phyloP scores from a whole-genome alignment of 805 yeast species.

The Nakazawaea ambrosiae region DNA sequence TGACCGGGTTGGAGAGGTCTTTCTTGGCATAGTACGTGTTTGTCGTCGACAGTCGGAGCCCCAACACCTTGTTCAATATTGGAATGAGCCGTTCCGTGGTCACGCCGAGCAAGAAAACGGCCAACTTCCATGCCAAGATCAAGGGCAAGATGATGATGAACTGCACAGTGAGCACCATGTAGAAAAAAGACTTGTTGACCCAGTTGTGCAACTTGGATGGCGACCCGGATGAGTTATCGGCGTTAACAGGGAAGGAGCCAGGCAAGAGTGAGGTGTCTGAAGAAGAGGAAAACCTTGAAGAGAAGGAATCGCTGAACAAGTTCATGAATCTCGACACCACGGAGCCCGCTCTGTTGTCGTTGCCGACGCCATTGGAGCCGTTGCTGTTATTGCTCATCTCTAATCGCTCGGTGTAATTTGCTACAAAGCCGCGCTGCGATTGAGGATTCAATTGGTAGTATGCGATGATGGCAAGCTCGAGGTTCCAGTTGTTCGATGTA shows the following conservation, averaged over 20 bases:
- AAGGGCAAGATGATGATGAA: slow-evolving; percentile 20
- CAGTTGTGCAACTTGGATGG: slow-evolving; percentile 17
- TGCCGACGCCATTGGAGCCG: slow-evolving; percentile 3
- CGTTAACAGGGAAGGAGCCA: slow-evolving; percentile 16
- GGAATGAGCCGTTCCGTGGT: slow-evolving; percentile 18
- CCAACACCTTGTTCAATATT: slow-evolving; percentile 16
- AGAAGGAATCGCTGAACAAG: neutral
- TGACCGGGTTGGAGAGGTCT: slow-evolving; percentile 19
- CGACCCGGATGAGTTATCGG: slow-evolving; percentile 13
- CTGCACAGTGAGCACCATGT: slow-evolving; percentile 12
- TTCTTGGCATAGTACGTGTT: slow-evolving; percentile 9
- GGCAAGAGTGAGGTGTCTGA: slow-evolving; percentile 13
- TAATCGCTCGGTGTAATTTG: slow-evolving; percentile 4
- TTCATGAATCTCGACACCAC: slow-evolving; percentile 1
- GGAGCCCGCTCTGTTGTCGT: slow-evolving; percentile 7
- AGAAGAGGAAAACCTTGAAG: too few relatives aligned
- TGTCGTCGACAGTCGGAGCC: slow-evolving; percentile 10
- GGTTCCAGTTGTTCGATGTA: slow-evolving; percentile 19
- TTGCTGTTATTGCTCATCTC: slow-evolving; percentile 2
- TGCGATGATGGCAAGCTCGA: slow-evolving; percentile 19
- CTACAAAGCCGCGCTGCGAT: slow-evolving; percentile 9
- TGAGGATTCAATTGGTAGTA: slow-evolving; percentile 18
- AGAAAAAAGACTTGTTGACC: slow-evolving; percentile 12
- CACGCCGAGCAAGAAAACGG: slow-evolving; percentile 14
- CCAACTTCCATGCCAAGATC: slow-evolving; percentile 16